Evolutionary conservation across 192 early-diverging fungal genomes (phyloP).

Genomic region (Oehlia diaphana): DNA sequence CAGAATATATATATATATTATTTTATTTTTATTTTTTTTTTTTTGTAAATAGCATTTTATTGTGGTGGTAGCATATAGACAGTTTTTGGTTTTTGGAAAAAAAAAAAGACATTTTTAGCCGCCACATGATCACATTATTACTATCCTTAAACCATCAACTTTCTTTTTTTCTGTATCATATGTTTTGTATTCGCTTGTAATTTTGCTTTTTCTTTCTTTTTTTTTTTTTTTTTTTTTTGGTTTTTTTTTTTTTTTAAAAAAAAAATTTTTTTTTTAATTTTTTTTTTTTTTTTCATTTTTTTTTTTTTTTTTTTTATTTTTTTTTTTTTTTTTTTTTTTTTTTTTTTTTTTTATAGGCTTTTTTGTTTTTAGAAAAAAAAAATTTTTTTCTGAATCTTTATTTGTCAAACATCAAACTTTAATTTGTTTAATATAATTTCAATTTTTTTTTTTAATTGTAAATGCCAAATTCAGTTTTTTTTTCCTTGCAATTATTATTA

Average conservation of each 20-base stretch:
- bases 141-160: neutral
- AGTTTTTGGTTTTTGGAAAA: neutral
- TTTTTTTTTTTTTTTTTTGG: neutral
- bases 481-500: too few species aligned
- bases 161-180: neutral
- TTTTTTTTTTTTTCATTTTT: too few species aligned
- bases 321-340: neutral
- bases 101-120: neutral
- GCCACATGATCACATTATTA: neutral
- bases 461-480: too few species aligned
- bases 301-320: neutral
- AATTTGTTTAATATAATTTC: too few species aligned
- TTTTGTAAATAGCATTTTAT: neutral
- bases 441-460: too few species aligned
- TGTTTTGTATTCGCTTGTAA: neutral
- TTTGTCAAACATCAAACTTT: too few species aligned
- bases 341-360: too few species aligned
- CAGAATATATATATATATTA: neutral
- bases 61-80: neutral
- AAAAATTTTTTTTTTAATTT: neutral
- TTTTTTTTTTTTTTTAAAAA: neutral
- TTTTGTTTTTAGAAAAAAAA: too few species aligned
- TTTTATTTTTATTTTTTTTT: neutral
- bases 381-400: too few species aligned
- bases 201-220: neutral